A percentile compares a stretch with the other conserved stretches of the same genome.
phyloP scores from a whole-genome alignment of 768 basidiomycete genomes.

The Cyathus striatus region DNA sequence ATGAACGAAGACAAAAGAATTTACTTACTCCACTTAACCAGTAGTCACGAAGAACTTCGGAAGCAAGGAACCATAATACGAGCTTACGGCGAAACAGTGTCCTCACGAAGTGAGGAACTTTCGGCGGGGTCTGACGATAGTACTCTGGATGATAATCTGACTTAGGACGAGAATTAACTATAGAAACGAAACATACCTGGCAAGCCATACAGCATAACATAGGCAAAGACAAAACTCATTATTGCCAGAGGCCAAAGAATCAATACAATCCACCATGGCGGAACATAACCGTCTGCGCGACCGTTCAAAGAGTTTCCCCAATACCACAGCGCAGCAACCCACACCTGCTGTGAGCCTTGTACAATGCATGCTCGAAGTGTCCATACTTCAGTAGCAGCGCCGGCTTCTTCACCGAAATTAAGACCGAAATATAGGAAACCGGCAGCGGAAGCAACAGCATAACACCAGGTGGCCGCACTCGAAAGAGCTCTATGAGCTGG shows the following conservation, averaged over 20 bases:
- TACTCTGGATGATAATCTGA: slow-evolving; percentile 52
- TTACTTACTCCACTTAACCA: slow-evolving; percentile 79
- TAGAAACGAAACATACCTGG: slow-evolving; percentile 50
- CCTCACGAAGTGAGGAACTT: slow-evolving; percentile 87
- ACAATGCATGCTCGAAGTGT: slow-evolving; percentile 87
- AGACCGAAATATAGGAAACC: slow-evolving; percentile 92
- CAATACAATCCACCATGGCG: slow-evolving; percentile 84
- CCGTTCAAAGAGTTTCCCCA: slow-evolving; percentile 84
- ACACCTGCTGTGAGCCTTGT: slow-evolving; percentile 92
- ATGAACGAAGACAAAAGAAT: background rate
- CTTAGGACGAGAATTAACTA: slow-evolving; percentile 1
- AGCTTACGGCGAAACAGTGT: slow-evolving; percentile 89
- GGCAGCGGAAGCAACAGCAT: slow-evolving; percentile 89
- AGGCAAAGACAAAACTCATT: slow-evolving; percentile 72
- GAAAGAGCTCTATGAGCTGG: slow-evolving; percentile 63
- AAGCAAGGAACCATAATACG: slow-evolving; percentile 92
- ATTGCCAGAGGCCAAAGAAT: slow-evolving; percentile 79
- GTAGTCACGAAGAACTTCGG: slow-evolving; percentile 88
- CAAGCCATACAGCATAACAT: slow-evolving; percentile 80
- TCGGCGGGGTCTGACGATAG: slow-evolving; percentile 89
- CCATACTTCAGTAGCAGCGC: slow-evolving; percentile 95
- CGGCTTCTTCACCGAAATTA: slow-evolving; percentile 97
- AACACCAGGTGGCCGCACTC: slow-evolving; percentile 82
- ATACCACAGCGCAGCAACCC: slow-evolving; percentile 95
- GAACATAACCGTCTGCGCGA: slow-evolving; percentile 38